Conservation (phyloP, 345 rosid genomes). For the Hibiscus syriacus region DNA sequence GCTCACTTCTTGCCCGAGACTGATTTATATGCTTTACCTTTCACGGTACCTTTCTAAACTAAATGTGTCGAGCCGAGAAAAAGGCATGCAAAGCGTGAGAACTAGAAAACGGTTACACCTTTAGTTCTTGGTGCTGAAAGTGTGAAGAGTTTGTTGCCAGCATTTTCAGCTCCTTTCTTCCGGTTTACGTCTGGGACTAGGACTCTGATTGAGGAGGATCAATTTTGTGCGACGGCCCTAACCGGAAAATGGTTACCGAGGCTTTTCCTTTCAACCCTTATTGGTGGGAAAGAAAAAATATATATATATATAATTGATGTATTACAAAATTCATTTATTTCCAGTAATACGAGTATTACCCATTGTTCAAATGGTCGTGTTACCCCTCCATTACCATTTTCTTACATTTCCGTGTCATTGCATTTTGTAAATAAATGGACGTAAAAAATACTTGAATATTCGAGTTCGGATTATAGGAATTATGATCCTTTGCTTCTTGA, state of each 20-base stretch:
- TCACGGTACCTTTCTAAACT: conserved; percentile 43
- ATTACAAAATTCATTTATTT: conserved; percentile 5
- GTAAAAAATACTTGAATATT: too few relatives aligned
- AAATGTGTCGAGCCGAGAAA: background rate
- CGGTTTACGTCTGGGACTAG: background rate
- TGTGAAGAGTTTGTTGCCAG: conserved; percentile 5
- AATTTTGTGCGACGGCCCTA: conserved; percentile 3
- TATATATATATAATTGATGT: background rate
- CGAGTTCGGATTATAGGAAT: too few relatives aligned
- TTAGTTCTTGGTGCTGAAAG: conserved; percentile 6
- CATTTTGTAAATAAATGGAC: too few relatives aligned
- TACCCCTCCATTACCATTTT: background rate
- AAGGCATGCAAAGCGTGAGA: background rate
- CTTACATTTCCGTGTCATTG: too few relatives aligned
- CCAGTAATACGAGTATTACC: background rate
- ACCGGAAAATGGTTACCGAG: background rate
- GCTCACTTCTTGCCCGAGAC: conserved; percentile 34
- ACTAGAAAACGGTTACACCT: background rate
- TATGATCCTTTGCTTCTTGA: background rate
- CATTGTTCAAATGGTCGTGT: background rate
- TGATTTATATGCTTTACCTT: conserved; percentile 56
- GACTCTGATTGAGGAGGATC: background rate
- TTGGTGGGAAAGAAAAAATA: background rate
- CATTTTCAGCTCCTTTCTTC: conserved; percentile 6
- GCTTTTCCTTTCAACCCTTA: background rate